Evolutionary conservation across 495 filamentous ascomycete genomes (phyloP).

Genomic region (Gamarada debralockiae): DNA sequence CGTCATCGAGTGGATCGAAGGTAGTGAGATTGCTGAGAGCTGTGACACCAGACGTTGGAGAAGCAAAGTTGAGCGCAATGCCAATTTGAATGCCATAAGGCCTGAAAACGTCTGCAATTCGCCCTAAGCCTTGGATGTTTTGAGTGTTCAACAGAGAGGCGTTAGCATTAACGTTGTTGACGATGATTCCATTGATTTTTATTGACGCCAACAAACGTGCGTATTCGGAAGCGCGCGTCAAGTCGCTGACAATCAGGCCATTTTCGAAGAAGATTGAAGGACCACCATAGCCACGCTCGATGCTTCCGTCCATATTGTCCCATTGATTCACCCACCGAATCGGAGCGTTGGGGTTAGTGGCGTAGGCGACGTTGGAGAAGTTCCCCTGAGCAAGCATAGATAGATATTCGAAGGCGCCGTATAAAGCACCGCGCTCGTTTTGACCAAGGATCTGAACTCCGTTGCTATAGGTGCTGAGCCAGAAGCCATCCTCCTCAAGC

Average conservation of each 20-base stretch:
- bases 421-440: conserved; percentile 64
- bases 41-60: too few species aligned
- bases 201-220: conserved; percentile 67
- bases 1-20: conserved; percentile 60
- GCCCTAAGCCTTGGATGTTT: conserved; percentile 57
- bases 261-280: conserved; percentile 64
- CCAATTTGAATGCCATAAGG: conserved; percentile 66
- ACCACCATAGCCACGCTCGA: conserved; percentile 68
- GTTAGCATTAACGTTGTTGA: conserved; percentile 76
- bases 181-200: conserved; percentile 58
- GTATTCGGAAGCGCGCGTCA: conserved; percentile 57
- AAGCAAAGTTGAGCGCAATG: conserved; percentile 64
- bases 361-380: conserved; percentile 46
- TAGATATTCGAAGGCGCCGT: conserved; percentile 67
- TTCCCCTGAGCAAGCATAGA: conserved; percentile 60
- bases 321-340: conserved; percentile 73
- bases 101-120: conserved; percentile 60
- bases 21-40: conserved; percentile 51
- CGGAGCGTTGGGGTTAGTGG: conserved; percentile 54
- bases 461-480: conserved; percentile 42
- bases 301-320: conserved; percentile 69
- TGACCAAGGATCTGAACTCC: conserved; percentile 58
- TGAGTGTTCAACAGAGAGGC: conserved; percentile 45
- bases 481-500: conserved; percentile 61
- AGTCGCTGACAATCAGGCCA: conserved; percentile 48